These are phyloP conservation scores for Manihot esculenta DNA, from an alignment of 441 rosid species.

Conservation along the genomic window DNA sequence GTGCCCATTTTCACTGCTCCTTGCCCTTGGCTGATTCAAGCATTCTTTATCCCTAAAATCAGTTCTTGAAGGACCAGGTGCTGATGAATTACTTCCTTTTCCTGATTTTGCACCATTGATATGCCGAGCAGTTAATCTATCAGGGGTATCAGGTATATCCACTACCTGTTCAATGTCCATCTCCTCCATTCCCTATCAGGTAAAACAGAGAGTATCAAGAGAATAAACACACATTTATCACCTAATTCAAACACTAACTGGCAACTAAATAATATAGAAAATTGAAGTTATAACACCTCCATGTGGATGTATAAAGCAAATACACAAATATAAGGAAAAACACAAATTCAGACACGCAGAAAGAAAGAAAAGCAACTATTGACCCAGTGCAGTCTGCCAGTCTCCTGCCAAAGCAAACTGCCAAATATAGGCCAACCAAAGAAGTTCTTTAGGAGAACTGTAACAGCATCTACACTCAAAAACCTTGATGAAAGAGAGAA, in stretches of 20 bases:
- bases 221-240: background rate
- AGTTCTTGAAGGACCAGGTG: slow-evolving; percentile 28
- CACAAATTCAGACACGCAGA: background rate
- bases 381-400: background rate
- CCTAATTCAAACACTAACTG: background rate
- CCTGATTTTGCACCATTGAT: slow-evolving; percentile 29
- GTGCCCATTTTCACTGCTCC: slow-evolving; percentile 32
- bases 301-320: background rate
- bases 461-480: background rate
- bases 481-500: background rate
- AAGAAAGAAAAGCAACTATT: background rate
- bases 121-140: slow-evolving; percentile 34
- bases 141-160: slow-evolving; percentile 67
- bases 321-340: background rate
- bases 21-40: slow-evolving; percentile 28
- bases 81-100: slow-evolving; percentile 37
- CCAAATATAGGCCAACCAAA: background rate
- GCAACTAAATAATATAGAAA: background rate
- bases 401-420: background rate
- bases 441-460: background rate
- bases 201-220: background rate
- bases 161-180: slow-evolving; percentile 55
- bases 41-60: slow-evolving; percentile 28
- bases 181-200: slow-evolving; percentile 51
- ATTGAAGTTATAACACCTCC: background rate